Evolutionary conservation across 345 rosid genomes (phyloP), one percentile per base, ranked within the genome.

Genomic region (Syzygium oleosum): DNA sequence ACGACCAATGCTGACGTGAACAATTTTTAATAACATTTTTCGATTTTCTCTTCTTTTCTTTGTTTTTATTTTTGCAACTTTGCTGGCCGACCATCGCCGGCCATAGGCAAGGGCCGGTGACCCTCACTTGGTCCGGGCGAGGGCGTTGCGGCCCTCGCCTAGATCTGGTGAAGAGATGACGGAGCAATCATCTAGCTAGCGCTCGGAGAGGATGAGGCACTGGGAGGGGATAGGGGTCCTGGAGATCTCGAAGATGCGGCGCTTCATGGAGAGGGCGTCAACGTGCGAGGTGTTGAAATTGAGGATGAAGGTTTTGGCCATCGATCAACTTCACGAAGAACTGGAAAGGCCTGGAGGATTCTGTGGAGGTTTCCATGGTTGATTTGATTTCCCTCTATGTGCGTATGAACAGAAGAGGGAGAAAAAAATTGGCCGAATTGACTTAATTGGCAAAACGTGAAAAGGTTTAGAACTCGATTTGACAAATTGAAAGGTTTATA

Each of bases 321-420:
- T 92, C 85, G 1, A 94, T 93, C 86, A 95, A 94, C 87, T 88
- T 93, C 9, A 93, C 96, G 91, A 96, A 96, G 86, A 96, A 91
- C 90, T 94, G 97, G 85, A 95, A 88, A 38, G 91, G 88, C 86
- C 85, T 89, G 29, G 56, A 41, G 59, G 59, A 55, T 55, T 55
- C 59, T 22, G 25, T 21, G 27, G 59, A 21, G 59, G 59, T 55
- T 55, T 22, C 59, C 59, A 55, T 22, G 59, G 59, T 55, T 11
- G 27, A 55, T 55, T 55, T 55, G 59, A 21, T 55, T 55, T 55
- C 59, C 10, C 59, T 55, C 12, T 8, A 5, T 11, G 59, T 21
- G 59, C 59, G 5, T 1, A 25, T 22, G 46, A 43, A 43, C 46
- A 43, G 7, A 43, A 43, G 46, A 43, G 7, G 46, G 46, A 7